phyloP scores from a whole-genome alignment of 192 early-diverging fungal genomes.

The Backusella mclennaniae region DNA sequence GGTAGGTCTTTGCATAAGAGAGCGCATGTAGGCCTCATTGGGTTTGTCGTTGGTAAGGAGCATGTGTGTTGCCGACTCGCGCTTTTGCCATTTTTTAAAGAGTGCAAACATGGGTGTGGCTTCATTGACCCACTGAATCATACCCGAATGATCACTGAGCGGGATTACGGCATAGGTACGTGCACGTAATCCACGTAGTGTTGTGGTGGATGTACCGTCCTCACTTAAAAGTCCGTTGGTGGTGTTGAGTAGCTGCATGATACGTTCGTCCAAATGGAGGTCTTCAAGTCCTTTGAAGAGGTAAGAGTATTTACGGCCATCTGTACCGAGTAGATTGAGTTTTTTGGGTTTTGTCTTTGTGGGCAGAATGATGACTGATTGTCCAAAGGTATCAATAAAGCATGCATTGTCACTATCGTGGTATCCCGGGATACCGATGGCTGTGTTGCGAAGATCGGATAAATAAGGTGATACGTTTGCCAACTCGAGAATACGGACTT shows the following conservation, averaged over 20 bases:
- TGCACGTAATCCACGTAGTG: slow-evolving; percentile 36
- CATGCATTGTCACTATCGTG: slow-evolving; percentile 18
- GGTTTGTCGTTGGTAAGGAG: slow-evolving; percentile 38
- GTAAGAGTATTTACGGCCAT: slow-evolving; percentile 64
- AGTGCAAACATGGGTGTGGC: slow-evolving; percentile 75
- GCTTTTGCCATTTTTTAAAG: slow-evolving; percentile 77
- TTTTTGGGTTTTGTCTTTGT: slow-evolving; percentile 96
- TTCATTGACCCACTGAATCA: slow-evolving; percentile 94
- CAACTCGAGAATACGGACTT: slow-evolving; percentile 53
- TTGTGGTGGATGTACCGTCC: slow-evolving; percentile 44
- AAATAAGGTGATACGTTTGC: slow-evolving; percentile 62
- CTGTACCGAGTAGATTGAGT: slow-evolving; percentile 55
- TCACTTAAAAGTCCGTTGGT: slow-evolving; percentile 59
- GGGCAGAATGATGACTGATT: slow-evolving; percentile 57
- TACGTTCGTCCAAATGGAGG: slow-evolving; percentile 87
- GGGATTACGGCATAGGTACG: slow-evolving; percentile 76
- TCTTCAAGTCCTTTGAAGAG: slow-evolving; percentile 94
- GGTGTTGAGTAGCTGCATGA: slow-evolving; percentile 76
- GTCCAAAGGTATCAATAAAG: slow-evolving; percentile 53
- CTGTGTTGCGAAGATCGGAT: slow-evolving; percentile 39
- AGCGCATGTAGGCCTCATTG: slow-evolving; percentile 27
- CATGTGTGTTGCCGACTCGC: slow-evolving; percentile 57
- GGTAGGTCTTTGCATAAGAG: slow-evolving; percentile 46
- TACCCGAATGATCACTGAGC: slow-evolving; percentile 82
- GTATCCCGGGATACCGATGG: slow-evolving; percentile 52